phyloP scores from a whole-genome alignment of 1,139 yeast species.

The Geotrichum cucujoidarum region DNA sequence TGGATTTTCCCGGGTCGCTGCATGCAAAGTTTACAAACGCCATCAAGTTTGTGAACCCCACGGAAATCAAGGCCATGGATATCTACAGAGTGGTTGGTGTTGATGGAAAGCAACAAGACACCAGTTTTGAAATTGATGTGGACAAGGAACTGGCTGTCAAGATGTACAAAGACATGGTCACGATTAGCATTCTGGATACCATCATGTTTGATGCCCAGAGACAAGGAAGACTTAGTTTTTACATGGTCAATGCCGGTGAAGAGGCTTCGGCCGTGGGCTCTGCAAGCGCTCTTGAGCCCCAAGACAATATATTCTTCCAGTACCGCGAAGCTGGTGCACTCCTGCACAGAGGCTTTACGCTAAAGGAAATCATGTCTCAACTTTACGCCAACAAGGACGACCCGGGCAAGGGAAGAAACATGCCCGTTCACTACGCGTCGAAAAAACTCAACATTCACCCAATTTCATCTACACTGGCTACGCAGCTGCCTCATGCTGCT shows the following conservation, averaged over 20 bases:
- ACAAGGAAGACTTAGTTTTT: conserved; percentile 37
- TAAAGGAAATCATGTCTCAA: conserved; percentile 36
- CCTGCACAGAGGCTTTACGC: conserved; percentile 35
- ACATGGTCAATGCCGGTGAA: conserved; percentile 40
- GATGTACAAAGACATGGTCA: conserved; percentile 36
- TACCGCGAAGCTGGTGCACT: conserved; percentile 37
- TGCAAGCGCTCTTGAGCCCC: conserved; percentile 35
- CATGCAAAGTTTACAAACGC: conserved; percentile 29
- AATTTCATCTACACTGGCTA: conserved; percentile 37
- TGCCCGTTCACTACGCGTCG: conserved; percentile 38
- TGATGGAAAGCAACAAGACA: conserved; percentile 33
- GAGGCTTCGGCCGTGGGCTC: conserved; percentile 38
- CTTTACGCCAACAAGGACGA: conserved; percentile 35
- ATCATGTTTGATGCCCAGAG: conserved; percentile 40
- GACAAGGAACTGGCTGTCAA: conserved; percentile 28
- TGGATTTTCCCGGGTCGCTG: conserved; percentile 35
- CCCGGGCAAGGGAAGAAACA: conserved; percentile 34
- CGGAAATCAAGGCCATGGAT: conserved; percentile 25
- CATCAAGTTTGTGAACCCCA: conserved; percentile 29
- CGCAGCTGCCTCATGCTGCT: conserved; percentile 39
- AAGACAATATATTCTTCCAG: conserved; percentile 36
- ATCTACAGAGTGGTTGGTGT: conserved; percentile 34
- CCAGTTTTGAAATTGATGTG: conserved; percentile 28
- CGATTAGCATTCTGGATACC: conserved; percentile 32
- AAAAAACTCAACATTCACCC: conserved; percentile 35